Base-by-base conservation (phyloP, 129 eudicot species). In the Artemisia annua region DNA sequence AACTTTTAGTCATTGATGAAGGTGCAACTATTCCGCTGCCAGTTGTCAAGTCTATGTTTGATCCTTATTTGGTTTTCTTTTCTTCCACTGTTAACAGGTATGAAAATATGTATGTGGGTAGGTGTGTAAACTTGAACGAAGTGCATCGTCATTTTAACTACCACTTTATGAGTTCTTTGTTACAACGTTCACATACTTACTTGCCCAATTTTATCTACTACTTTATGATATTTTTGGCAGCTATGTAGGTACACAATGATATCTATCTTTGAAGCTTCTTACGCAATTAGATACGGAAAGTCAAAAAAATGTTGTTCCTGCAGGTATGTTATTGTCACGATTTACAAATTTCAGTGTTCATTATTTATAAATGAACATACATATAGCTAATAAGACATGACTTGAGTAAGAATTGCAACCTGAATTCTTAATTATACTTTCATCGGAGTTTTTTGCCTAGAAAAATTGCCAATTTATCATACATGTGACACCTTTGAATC, bases 11-110 rank as follows among this genome's bases (percentile, higher is more conserved):
- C 77, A 71, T 94, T 86, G 97, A 94, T 86, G 97, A 88, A 84
- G 98, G 96, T 61, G 98, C 97, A 43, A 97, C 97, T 60, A 87
- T 94, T 70, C 96, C 96, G 2, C 79, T 94, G 75, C 97, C 98
- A 72, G 72, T 94, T 73, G 91, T 94, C 32, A 90, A 88, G 83
- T 90, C 97, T 56, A 76, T 94, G 76, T 85, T 94, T 75, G 97
- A 96, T 55, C 93, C 96, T 55, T 90, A 90, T 76, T 83, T 90
- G 19, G 93, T 94, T 76, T 94, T 90, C 78, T 88, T 94, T 46
- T 94, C 97, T 20, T 20, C 24, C 28, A 94, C 97, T 13, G 98
- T 90, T 39, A 90, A 90, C 49, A 97, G 96, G 91, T 93, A 89
- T 26, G n/a, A 20, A 20, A 20, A 20, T 20, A 20, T 20, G 24